Evolutionary conservation across 257 asterid species (phyloP), one percentile per base, ranked within the genome.

Genomic region (Fraxinus americana): DNA sequence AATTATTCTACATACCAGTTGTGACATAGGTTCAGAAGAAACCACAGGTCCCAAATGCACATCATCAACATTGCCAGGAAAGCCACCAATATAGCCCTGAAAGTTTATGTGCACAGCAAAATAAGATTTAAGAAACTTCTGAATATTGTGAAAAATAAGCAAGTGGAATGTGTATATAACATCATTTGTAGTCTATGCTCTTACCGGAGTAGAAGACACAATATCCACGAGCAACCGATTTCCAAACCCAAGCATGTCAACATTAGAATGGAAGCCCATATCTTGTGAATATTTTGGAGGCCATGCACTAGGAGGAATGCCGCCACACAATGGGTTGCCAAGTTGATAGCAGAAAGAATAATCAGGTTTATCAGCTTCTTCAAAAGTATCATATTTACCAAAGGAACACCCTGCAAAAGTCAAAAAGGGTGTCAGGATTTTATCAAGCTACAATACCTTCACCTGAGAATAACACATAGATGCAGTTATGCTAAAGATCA

Each of bases 231-330:
- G 90, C 75, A 88, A 85, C 83, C 87, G 93, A 81, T 80, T 89
- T 68, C 85, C 89, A 78, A 85, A 86, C 73, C 86, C 86, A 50
- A 82, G 94, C 75, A 86, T 76, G 67, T 85, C 88, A 81, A 85
- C 81, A 83, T 83, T 89, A 75, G 88, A 75, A 71, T 90, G 79
- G 23, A 84, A 73, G 91, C 48, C 90, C 36, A 80, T n/a, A 75
- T 85, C 85, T 76, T 89, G 91, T 4, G 90, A 88, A 78, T 87
- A 86, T 80, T 75, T 76, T 25, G 92, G 89, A 66, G 88, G 91
- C 97, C 94, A 92, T 38, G 94, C 84, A 83, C 85, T 87, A 43
- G 92, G 82, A 63, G 88, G n/a, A n/a, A n/a, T n/a, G n/a, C n/a
- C n/a, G n/a, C n/a, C n/a, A n/a, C n/a, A n/a, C n/a, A n/a, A n/a